These are phyloP conservation scores for Mycena kentingensis DNA, from an alignment of 768 basidiomycete species.

Conservation along the genomic window DNA sequence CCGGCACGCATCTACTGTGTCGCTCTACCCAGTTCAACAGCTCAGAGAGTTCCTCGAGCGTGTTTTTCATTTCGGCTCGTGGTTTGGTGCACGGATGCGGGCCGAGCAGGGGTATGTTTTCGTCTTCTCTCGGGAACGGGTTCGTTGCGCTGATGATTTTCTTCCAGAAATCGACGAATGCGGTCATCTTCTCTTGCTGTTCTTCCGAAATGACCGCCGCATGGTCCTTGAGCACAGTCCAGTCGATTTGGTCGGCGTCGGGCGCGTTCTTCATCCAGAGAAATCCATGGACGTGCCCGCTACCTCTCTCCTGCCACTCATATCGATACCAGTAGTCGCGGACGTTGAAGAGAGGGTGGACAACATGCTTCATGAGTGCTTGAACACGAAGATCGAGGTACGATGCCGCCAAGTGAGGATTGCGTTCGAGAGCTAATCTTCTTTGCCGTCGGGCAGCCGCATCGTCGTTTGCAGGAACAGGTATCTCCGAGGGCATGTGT, in stretches of 20 bases:
- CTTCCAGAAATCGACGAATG: slow-evolving; percentile 8
- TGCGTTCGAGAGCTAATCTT: slow-evolving; percentile 23
- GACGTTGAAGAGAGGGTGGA: slow-evolving; percentile 16
- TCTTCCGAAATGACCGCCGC: slow-evolving; percentile 1
- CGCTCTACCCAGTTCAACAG: slow-evolving; percentile 25
- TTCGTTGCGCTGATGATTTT: slow-evolving; percentile 11
- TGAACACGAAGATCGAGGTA: slow-evolving; percentile 26
- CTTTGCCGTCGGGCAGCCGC: slow-evolving; percentile 13
- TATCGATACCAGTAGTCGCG: slow-evolving; percentile 26
- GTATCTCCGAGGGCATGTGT: slow-evolving; percentile 25
- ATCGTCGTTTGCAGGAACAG: slow-evolving; percentile 12
- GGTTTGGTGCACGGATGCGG: slow-evolving; percentile 13
- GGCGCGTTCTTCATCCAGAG: slow-evolving; percentile 28
- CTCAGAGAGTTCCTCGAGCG: slow-evolving; percentile 23
- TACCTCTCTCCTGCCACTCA: slow-evolving; percentile 25
- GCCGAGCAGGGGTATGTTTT: slow-evolving; percentile 5
- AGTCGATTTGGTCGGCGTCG: slow-evolving; percentile 17
- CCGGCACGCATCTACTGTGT: slow-evolving; percentile 27
- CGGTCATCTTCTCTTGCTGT: slow-evolving; percentile 2
- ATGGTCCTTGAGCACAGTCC: not conserved
- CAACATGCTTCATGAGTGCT: slow-evolving; percentile 21
- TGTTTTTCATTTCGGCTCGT: slow-evolving; percentile 6
- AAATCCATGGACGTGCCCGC: slow-evolving; percentile 29
- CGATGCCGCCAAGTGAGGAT: slow-evolving; percentile 27
- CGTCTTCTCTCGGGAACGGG: slow-evolving; percentile 4